Conservation (phyloP, 2,329 filamentous ascomycete genomes). For the Trichophyton equinum region DNA sequence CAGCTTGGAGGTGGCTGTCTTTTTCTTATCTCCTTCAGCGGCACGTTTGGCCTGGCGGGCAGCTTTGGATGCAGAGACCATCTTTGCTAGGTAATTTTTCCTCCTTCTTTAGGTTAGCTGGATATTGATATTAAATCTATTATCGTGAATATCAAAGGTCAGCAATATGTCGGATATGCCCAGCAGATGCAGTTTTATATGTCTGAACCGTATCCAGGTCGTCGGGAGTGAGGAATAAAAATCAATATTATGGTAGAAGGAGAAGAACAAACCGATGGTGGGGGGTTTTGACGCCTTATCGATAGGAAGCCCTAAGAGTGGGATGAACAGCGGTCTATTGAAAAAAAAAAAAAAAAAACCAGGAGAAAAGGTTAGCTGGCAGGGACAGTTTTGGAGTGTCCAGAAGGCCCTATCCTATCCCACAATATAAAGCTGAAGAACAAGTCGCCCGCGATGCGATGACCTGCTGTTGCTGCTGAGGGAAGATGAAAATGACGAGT, state of each 20-base stretch:
- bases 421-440: background rate
- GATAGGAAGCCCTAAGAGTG: slow-evolving; percentile 23
- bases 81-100: slow-evolving; percentile 23
- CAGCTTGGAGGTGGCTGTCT: slow-evolving; percentile 60
- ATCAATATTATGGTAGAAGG: background rate
- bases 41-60: slow-evolving; percentile 55
- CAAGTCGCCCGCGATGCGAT: background rate
- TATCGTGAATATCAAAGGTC: background rate
- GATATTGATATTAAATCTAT: background rate
- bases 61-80: slow-evolving; percentile 58
- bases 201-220: background rate
- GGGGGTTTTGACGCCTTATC: slow-evolving; percentile 27
- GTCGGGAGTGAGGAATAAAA: slow-evolving; percentile 20
- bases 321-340: slow-evolving; percentile 5
- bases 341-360: background rate
- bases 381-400: background rate
- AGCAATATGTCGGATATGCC: background rate
- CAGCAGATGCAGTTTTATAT: too few relatives aligned
- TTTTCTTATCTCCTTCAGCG: slow-evolving; percentile 60
- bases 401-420: background rate
- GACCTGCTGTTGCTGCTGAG: background rate
- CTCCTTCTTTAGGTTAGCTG: background rate
- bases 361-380: background rate
- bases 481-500: background rate
- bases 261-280: slow-evolving; percentile 10